Base-by-base conservation (phyloP, 2,329 filamentous ascomycete genomes). In the Aulographum hederae region DNA sequence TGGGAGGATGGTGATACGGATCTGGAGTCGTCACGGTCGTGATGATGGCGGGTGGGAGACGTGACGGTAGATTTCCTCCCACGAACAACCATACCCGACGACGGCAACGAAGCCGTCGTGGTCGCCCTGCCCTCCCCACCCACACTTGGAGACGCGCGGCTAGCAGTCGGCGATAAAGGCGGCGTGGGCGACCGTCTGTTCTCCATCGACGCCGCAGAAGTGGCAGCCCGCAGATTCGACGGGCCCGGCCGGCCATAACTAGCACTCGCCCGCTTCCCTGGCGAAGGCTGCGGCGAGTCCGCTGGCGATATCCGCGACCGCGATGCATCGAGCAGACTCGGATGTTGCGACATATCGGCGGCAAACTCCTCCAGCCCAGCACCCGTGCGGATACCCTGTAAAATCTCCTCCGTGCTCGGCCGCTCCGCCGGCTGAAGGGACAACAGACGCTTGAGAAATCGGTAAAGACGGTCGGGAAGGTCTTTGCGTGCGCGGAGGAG, bases 381-480 rank as follows among this genome's bases (percentile, higher is more conserved):
- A 2, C 79, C 75, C 23, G 68, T 73, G 41, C 78, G 75, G 52
- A 93, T 80, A 2, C 72, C 78, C 6, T 65, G 63, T 25, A 95
- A 53, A 2, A 98, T 86, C 35, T 95, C 85, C 28, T 73, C 79
- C 1, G 89, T 85, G 28, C 73, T 81, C 0, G 89, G 89, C 5
- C 89, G 66, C 34, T 84, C 70, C 2, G 61, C 57, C 0, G 86
- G 81, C 36, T 85, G 66, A 10, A 91, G 60, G 1, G 82, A 75
- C 4, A 98, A 65, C 4, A 98, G 61, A 34, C 71, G 71, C 48
- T 82, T 84, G 3, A 98, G 63, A 33, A 92, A 73, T 28, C 71
- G 70, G 52, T 95, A 98, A 0, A 98, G 66, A 49, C 80, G 77
- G 4, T 81, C 67, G 0, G 89, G 89, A 1, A 98, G 60, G 43